Percentiles rank a stretch among this genome's conserved stretches.
Evolutionary conservation across 768 basidiomycete species (phyloP).

Genomic region (Trametes cubensis): DNA sequence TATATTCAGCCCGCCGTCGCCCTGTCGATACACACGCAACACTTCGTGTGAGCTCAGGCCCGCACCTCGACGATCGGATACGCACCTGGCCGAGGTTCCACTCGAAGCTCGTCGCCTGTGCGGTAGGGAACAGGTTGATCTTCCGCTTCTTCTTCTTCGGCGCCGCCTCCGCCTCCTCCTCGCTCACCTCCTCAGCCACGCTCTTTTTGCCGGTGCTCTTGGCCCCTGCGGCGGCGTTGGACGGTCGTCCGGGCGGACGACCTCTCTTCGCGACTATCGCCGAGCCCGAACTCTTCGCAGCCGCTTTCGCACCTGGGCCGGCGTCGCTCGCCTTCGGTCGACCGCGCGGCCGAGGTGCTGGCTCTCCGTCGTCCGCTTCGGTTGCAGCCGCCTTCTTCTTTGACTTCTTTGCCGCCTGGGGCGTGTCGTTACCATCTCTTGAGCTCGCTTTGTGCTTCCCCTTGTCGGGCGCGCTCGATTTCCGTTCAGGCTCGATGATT

Average conservation of each 20-base stretch:
- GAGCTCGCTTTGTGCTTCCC: slow-evolving; percentile 43
- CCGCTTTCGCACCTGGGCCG: background rate
- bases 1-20: slow-evolving; percentile 54
- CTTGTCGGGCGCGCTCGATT: slow-evolving; percentile 20
- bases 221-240: background rate
- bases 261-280: slow-evolving; percentile 5
- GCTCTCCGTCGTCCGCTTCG: slow-evolving; percentile 2
- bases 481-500: slow-evolving; percentile 12
- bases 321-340: slow-evolving; percentile 13
- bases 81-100: slow-evolving; percentile 49
- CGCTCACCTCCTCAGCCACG: slow-evolving; percentile 4
- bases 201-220: background rate
- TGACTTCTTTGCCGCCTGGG: slow-evolving; percentile 9
- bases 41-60: background rate
- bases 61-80: background rate
- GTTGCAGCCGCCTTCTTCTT: slow-evolving; percentile 9
- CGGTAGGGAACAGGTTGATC: slow-evolving; percentile 59
- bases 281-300: background rate
- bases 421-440: slow-evolving; percentile 29
- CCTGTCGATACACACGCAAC: slow-evolving; percentile 22
- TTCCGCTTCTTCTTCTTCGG: slow-evolving; percentile 73
- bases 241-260: slow-evolving; percentile 7
- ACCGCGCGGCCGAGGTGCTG: slow-evolving; percentile 13
- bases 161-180: slow-evolving; percentile 25
- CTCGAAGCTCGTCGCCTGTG: slow-evolving; percentile 44